A percentile compares a stretch with the other conserved stretches of the same genome.
Conservation (phyloP, 2,329 filamentous ascomycete species). For the Lasiodiplodia gonubiensis region DNA sequence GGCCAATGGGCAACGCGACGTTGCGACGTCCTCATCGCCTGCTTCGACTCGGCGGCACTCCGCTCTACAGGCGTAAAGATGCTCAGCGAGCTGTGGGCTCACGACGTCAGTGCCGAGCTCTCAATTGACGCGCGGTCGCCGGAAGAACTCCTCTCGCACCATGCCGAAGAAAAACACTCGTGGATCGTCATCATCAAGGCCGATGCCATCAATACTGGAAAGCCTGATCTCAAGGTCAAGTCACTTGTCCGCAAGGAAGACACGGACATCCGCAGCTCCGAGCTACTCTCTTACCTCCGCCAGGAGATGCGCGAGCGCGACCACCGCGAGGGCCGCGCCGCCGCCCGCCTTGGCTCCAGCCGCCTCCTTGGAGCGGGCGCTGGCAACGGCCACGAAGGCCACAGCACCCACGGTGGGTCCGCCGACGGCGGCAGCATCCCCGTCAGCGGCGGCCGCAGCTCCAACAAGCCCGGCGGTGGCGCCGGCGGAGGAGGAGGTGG, state of each 20-base stretch:
- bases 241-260: constrained; percentile 77
- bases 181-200: constrained; percentile 93
- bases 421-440: neutral
- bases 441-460: constrained; percentile 28
- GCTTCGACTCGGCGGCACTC: constrained; percentile 79
- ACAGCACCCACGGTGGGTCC: constrained; percentile 1
- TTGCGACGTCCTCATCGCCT: constrained; percentile 89
- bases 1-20: constrained; percentile 52
- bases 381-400: constrained; percentile 18
- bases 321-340: constrained; percentile 58
- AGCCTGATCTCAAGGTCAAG: constrained; percentile 73
- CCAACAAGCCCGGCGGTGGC: constrained; percentile 34
- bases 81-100: constrained; percentile 77
- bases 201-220: constrained; percentile 59
- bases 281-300: constrained; percentile 80
- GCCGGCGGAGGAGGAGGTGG: constrained; percentile 22
- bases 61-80: constrained; percentile 78
- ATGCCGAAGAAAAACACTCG: constrained; percentile 77
- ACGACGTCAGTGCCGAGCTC: constrained; percentile 87
- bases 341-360: constrained; percentile 33
- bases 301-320: constrained; percentile 82
- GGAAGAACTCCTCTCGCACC: constrained; percentile 78
- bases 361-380: constrained; percentile 44
- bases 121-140: constrained; percentile 78
- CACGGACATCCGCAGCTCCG: constrained; percentile 72